phyloP scores from a whole-genome alignment of 129 eudicot species.

The Chrysanthemum lavandulifolium region DNA sequence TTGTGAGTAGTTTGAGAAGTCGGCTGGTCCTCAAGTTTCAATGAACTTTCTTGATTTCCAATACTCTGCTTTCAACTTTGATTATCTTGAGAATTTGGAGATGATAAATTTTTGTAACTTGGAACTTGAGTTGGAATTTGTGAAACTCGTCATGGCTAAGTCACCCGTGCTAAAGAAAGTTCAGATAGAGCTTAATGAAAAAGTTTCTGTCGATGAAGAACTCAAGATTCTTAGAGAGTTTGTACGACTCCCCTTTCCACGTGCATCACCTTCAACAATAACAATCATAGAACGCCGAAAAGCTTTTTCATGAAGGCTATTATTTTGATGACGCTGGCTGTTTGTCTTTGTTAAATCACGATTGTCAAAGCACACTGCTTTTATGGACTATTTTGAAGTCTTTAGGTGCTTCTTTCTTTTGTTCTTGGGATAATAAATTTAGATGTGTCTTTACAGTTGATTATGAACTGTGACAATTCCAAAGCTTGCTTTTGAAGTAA shows the following conservation, averaged over 20 bases:
- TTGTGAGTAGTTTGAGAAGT: not conserved
- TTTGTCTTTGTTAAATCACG: not conserved
- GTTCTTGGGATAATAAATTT: too few relatives aligned
- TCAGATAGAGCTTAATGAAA: not conserved
- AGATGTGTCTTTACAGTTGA: not conserved
- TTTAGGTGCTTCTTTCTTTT: too few relatives aligned
- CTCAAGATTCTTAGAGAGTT: not conserved
- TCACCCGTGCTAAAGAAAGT: too few relatives aligned
- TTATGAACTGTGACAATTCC: not conserved
- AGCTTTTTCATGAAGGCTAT: not conserved
- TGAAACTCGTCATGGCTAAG: not conserved
- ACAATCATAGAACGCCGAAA: too few relatives aligned
- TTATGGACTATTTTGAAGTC: not conserved
- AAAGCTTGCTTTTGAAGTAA: not conserved
- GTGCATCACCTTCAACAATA: not conserved
- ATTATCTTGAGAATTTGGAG: not conserved
- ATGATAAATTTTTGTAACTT: not conserved
- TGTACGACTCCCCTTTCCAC: not conserved
- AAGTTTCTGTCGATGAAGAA: not conserved
- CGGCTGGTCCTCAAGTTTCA: not conserved
- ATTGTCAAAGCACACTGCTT: not conserved
- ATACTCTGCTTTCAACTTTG: not conserved
- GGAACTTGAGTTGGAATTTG: not conserved
- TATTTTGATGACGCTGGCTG: not conserved
- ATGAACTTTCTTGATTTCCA: not conserved